A percentile compares a stretch with the other conserved stretches of the same genome.
Evolutionary conservation across 345 rosid species (phyloP).

Genomic region (Pseudoturritis turrita): DNA sequence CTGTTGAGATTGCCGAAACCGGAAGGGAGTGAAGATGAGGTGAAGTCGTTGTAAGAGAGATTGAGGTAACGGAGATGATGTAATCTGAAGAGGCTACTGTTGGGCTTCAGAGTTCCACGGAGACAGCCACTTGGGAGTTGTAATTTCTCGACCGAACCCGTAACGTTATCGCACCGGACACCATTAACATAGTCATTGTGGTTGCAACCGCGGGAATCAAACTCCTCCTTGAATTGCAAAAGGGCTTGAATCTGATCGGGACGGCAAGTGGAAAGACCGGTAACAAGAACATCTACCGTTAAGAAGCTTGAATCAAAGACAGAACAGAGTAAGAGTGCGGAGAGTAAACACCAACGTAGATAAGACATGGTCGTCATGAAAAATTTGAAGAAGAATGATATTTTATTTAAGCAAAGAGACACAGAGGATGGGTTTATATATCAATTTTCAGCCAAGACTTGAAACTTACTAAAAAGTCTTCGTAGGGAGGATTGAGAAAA

Average conservation of each 20-base stretch:
- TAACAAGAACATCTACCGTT: not conserved
- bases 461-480: too few relatives aligned
- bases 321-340: not conserved
- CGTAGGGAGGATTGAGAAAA: too few relatives aligned
- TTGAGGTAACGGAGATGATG: too few relatives aligned
- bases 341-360: not conserved
- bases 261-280: too few relatives aligned
- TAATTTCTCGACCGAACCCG: too few relatives aligned
- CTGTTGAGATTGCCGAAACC: too few relatives aligned
- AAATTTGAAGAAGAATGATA: not conserved
- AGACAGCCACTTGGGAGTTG: too few relatives aligned
- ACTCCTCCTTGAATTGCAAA: constrained; percentile 1
- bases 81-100: too few relatives aligned
- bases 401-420: not conserved
- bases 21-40: too few relatives aligned
- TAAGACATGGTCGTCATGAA: not conserved
- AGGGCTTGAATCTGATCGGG: constrained; percentile 1
- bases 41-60: too few relatives aligned
- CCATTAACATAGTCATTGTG: not conserved
- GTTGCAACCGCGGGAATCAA: not conserved
- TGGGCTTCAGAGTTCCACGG: too few relatives aligned
- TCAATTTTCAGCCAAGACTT: too few relatives aligned
- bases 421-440: not conserved
- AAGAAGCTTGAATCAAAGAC: not conserved
- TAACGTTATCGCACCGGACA: not conserved